Conservation (phyloP, 805 yeast genomes). For the Candida oleophila region DNA sequence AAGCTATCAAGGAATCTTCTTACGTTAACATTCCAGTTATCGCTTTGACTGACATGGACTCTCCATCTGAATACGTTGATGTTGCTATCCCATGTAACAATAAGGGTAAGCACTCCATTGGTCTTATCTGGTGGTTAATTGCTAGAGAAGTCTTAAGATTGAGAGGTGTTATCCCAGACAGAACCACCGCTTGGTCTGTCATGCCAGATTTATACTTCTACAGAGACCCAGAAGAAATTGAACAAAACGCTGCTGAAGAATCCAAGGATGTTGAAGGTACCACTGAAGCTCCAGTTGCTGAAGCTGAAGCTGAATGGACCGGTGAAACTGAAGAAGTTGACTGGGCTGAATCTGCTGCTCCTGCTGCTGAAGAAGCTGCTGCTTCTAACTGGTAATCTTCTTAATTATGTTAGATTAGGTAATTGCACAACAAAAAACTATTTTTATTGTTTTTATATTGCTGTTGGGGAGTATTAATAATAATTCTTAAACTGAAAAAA, state of each 20-base stretch:
- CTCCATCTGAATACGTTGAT: conserved; percentile 98
- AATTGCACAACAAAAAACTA: conserved; percentile 2
- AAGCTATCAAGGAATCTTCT: conserved; percentile 99
- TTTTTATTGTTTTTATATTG: conserved; percentile 6
- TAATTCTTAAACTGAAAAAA: conserved; percentile 8
- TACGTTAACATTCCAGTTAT: conserved; percentile 99
- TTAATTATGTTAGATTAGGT: conserved; percentile 2
- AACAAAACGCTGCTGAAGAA: conserved; percentile 65
- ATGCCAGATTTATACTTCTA: conserved; percentile 99
- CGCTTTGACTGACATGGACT: conserved; percentile 98
- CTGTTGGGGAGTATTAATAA: conserved; percentile 14
- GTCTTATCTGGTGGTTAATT: conserved; percentile 99
- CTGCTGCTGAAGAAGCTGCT: conserved; percentile 77
- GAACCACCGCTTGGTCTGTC: conserved; percentile 96
- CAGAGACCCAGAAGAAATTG: conserved; percentile 99
- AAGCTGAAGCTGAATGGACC: conserved; percentile 55
- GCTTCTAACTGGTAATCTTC: conserved; percentile 45
- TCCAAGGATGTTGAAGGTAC: conserved; percentile 51
- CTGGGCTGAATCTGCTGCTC: conserved; percentile 60
- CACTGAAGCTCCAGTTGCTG: conserved; percentile 64
- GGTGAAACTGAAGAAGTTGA: conserved; percentile 62
- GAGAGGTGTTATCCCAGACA: conserved; percentile 95
- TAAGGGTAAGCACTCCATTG: conserved; percentile 99
- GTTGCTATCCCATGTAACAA: conserved; percentile 99
- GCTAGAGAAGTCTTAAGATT: conserved; percentile 99